Base-by-base conservation (phyloP, 2,329 filamentous ascomycete genomes). In the Esteya vermicola region DNA sequence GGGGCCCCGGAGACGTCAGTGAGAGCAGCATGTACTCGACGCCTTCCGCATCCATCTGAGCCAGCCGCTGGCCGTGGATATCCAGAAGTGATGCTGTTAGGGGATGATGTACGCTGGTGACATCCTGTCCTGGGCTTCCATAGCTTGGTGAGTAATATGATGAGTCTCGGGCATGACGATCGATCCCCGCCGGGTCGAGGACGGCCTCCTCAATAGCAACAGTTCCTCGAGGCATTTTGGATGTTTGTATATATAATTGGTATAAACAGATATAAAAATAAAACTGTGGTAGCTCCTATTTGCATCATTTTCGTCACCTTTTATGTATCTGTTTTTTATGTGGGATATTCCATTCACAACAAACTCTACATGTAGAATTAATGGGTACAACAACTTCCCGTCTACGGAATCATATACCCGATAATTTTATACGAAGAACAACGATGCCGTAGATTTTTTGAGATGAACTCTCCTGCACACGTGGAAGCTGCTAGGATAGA, bases 21-120 rank as follows among this genome's bases (percentile, higher is more conserved):
- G 52, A 56, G 6, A 60, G 48, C 6, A 60, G 50, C 51, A 58
- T 59, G 47, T 57, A 59, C 42, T 58, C 56, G 31, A 59, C 56
- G 9, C 56, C 56, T 28, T 57, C 50, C 21, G 50, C 51, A 41
- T 58, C 56, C 57, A 59, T 58, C 26, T 52, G 45, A 1, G 36
- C 33, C 6, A 58, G 50, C 6, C 55, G 53, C 13, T 49, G 33
- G 6, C 36, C 26, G 40, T 57, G 55, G 39, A 59, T 53, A 43
- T 58, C 57, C 14, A 51, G 48, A 10, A 59, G 50, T 1, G 44
- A 44, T 7, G 50, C 39, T 6, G 54, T 56, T 30, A 56, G 43
- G 1, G 47, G 43, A 37, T 52, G 50, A 18, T 48, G 45, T 20
- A 33, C 33, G 20, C 45, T 44, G 14, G 36, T 33, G 20, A 39